Evolutionary conservation across 2,329 filamentous ascomycete species (phyloP).

Genomic region (Xylariaceae sp.): DNA sequence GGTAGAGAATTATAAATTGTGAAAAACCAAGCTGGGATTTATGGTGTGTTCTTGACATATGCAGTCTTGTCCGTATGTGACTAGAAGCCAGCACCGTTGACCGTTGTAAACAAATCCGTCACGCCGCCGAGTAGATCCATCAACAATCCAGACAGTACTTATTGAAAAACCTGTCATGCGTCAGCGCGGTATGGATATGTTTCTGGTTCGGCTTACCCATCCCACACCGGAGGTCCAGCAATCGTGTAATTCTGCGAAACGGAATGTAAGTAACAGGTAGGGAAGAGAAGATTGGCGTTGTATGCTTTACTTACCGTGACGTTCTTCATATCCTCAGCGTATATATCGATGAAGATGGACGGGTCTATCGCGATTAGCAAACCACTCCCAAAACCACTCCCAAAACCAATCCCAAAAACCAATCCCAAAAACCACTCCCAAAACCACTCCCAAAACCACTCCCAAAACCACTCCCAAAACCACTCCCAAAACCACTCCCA

Average conservation of each 20-base stretch:
- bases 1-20: no score
- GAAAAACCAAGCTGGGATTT: no score
- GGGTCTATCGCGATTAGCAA: slow-evolving; percentile 37
- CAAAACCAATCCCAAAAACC: no score
- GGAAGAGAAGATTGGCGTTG: no score
- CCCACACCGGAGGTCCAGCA: slow-evolving; percentile 39
- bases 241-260: slow-evolving; percentile 36
- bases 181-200: neutral
- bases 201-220: slow-evolving; percentile 28
- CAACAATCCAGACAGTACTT: slow-evolving; percentile 22
- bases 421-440: no score
- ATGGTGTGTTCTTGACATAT: no score
- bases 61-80: no score
- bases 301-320: slow-evolving; percentile 28
- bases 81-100: neutral
- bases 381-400: no score
- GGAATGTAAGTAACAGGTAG: neutral
- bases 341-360: slow-evolving; percentile 38
- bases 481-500: no score
- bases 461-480: slow-evolving; percentile 35
- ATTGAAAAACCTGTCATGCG: slow-evolving; percentile 12
- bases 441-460: no score
- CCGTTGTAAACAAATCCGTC: no score
- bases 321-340: slow-evolving; percentile 33
- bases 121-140: no score